A percentile compares a stretch with the other conserved stretches of the same genome.
These are phyloP conservation scores for Xylaria sp. DNA, from an alignment of 2,329 filamentous ascomycete species.

Conservation along the genomic window DNA sequence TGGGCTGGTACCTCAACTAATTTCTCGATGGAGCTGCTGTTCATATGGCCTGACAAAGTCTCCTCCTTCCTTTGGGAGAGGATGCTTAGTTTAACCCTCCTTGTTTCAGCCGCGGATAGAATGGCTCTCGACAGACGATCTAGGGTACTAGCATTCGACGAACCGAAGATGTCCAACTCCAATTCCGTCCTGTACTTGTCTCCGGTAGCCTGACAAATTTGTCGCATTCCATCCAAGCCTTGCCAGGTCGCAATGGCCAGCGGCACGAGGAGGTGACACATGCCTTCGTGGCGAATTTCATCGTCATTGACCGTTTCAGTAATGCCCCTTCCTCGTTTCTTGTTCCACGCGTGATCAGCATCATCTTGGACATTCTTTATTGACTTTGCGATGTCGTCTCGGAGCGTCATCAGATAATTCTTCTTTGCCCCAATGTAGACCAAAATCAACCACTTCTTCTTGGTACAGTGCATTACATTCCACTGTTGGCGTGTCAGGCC, in stretches of 20 bases:
- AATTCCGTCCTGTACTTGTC: slow-evolving; percentile 3
- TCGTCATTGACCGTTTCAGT: not conserved
- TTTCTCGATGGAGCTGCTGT: slow-evolving; percentile 7
- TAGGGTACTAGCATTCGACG: not conserved
- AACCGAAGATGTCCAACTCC: slow-evolving; percentile 8
- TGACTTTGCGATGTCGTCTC: not conserved
- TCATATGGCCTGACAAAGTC: slow-evolving; percentile 2
- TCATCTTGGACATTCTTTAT: slow-evolving; percentile 1
- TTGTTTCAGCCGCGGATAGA: slow-evolving; percentile 1
- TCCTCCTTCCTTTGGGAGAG: slow-evolving; percentile 1
- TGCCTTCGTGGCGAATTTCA: slow-evolving; percentile 1
- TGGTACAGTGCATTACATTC: not conserved
- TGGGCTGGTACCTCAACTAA: not conserved
- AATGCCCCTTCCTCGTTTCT: not conserved
- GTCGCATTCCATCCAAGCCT: slow-evolving; percentile 7
- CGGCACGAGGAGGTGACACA: not conserved
- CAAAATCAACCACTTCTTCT: not conserved
- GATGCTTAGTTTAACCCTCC: not conserved
- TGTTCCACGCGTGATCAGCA: not conserved
- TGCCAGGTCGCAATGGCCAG: slow-evolving; percentile 2
- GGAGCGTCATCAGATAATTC: not conserved
- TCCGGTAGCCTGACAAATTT: not conserved
- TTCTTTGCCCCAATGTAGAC: slow-evolving; percentile 1
- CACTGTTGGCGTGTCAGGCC: not conserved
- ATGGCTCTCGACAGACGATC: not conserved